These are phyloP conservation scores for Yamadazyma atlantica DNA, from an alignment of 1,139 yeast species.

Conservation along the genomic window DNA sequence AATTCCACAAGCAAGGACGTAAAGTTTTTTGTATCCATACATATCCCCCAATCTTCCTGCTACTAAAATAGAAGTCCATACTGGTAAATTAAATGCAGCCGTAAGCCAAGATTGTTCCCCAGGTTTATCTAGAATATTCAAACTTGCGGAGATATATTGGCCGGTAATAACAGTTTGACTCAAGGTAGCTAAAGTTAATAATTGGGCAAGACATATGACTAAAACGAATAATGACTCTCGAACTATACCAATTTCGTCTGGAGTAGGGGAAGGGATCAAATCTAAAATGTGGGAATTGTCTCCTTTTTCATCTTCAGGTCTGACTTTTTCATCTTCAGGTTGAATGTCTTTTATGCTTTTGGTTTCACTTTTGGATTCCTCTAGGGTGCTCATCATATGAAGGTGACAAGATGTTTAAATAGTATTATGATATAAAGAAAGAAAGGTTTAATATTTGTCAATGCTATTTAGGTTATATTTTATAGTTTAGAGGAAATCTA, in stretches of 20 bases:
- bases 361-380: no score
- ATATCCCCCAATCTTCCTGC: constrained; percentile 67
- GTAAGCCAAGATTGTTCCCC: constrained; percentile 61
- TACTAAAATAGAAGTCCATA: constrained; percentile 59
- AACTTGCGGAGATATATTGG: constrained; percentile 34
- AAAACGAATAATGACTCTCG: constrained; percentile 13
- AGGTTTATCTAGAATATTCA: constrained; percentile 29
- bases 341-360: no score
- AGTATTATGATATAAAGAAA: no score
- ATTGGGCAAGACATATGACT: constrained; percentile 12
- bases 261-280: constrained; percentile 9
- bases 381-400: no score
- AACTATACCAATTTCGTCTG: constrained; percentile 16
- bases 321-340: no score
- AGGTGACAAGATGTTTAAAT: no score
- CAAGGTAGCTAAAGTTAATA: constrained; percentile 47
- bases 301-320: constrained; percentile 2
- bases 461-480: no score
- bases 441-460: no score
- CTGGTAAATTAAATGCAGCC: constrained; percentile 57
- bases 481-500: no score
- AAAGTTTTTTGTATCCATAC: constrained; percentile 54
- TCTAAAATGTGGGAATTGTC: not conserved
- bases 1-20: constrained; percentile 49
- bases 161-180: constrained; percentile 46